Evolutionary conservation across 2,329 filamentous ascomycete species (phyloP).

Genomic region (Rhinocladiella mackenziei): DNA sequence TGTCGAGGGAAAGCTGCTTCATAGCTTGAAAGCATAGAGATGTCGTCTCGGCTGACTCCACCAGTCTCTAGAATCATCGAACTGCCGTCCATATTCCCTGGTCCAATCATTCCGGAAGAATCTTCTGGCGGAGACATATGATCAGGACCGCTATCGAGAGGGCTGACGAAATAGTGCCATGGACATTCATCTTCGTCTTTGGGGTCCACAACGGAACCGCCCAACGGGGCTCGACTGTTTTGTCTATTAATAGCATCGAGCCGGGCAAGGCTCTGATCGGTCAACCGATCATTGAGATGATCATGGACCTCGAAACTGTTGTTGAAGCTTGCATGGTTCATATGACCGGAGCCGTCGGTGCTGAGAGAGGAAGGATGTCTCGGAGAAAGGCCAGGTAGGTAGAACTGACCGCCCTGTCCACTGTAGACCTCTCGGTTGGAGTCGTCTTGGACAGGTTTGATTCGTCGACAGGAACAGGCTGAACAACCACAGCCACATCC

Average conservation of each 20-base stretch:
- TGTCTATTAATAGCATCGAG: neutral
- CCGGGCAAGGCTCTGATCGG: neutral
- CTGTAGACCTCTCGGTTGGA: constrained; percentile 8
- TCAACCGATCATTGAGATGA: constrained; percentile 5
- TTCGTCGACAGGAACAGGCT: constrained; percentile 10
- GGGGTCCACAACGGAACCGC: neutral
- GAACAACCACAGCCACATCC: constrained; percentile 15
- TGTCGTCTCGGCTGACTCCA: constrained; percentile 2
- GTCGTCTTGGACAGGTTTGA: constrained; percentile 5
- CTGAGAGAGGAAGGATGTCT: constrained; percentile 6
- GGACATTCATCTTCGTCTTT: constrained; percentile 8
- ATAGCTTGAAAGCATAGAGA: constrained; percentile 12
- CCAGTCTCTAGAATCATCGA: constrained; percentile 3
- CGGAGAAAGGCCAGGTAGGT: constrained; percentile 1
- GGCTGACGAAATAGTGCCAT: constrained; percentile 6
- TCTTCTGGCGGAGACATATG: constrained; percentile 6
- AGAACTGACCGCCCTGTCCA: constrained; percentile 5
- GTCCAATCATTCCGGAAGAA: constrained; percentile 16
- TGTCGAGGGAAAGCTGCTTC: constrained; percentile 3
- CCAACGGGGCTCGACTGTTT: neutral
- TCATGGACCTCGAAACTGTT: constrained; percentile 11
- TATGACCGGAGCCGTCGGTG: constrained; percentile 3
- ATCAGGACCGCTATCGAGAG: constrained; percentile 2
- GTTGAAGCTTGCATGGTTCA: constrained; percentile 10
- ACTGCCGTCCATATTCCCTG: constrained; percentile 7